Conservation (phyloP, 179 eudicot genomes). For the Patellifolia procumbens region DNA sequence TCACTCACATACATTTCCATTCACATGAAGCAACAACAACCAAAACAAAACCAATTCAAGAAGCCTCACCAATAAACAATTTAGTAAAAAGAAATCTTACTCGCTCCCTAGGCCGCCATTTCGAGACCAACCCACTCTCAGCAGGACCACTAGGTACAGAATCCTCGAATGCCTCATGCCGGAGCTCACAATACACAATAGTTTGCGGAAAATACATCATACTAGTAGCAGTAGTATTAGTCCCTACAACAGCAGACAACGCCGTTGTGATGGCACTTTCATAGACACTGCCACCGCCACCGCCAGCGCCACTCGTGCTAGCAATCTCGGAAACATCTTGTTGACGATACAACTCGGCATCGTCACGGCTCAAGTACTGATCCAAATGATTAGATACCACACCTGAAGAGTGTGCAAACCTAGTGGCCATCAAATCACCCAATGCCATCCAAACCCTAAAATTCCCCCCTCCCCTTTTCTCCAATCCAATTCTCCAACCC, state of each 20-base stretch:
- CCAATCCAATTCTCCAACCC: background rate
- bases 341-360: slow-evolving; percentile 31
- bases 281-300: slow-evolving; percentile 15
- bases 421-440: slow-evolving; percentile 90
- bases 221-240: slow-evolving; percentile 42
- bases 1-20: background rate
- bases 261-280: slow-evolving; percentile 30
- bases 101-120: slow-evolving; percentile 91
- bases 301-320: slow-evolving; percentile 42
- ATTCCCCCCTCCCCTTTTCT: background rate
- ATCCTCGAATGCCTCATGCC: slow-evolving; percentile 83
- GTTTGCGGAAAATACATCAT: slow-evolving; percentile 83
- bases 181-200: slow-evolving; percentile 70
- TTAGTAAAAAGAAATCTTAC: slow-evolving; percentile 45
- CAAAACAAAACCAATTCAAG: background rate
- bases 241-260: slow-evolving; percentile 17
- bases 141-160: slow-evolving; percentile 71
- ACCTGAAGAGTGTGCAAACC: slow-evolving; percentile 64
- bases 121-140: slow-evolving; percentile 83
- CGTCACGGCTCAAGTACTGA: slow-evolving; percentile 39
- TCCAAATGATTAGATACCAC: slow-evolving; percentile 52
- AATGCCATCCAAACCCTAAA: slow-evolving; percentile 78
- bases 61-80: no score
- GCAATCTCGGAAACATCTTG: slow-evolving; percentile 39
- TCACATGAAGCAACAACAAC: background rate